These are phyloP conservation scores for Pichia deserticola DNA, from an alignment of 805 yeast species.

Conservation along the genomic window DNA sequence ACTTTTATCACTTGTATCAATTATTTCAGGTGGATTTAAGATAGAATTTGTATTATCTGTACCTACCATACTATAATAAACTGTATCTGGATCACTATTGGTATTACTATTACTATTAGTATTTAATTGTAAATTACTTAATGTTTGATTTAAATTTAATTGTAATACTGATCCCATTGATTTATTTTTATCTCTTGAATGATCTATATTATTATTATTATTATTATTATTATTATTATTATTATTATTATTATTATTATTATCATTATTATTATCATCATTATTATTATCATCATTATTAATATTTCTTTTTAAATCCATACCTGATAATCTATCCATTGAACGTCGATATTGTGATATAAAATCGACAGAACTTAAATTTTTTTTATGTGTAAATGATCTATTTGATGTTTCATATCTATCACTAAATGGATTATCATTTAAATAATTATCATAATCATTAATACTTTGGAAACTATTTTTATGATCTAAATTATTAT, in stretches of 20 bases:
- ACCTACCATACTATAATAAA: background rate
- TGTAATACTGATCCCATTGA: slow-evolving; percentile 7
- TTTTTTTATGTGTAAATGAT: slow-evolving; percentile 4
- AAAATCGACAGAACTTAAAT: slow-evolving; percentile 3
- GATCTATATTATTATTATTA: background rate
- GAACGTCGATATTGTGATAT: slow-evolving; percentile 9
- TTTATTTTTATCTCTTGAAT: background rate
- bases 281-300: background rate
- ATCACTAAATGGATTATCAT: slow-evolving; percentile 1
- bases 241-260: background rate
- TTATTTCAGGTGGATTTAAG: too few species aligned
- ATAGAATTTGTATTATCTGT: background rate
- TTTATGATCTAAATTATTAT: background rate
- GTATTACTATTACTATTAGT: background rate
- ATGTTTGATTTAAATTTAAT: background rate
- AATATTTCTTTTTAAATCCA: background rate
- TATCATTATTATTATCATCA: background rate
- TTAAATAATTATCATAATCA: background rate
- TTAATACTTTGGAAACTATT: background rate
- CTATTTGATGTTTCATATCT: background rate
- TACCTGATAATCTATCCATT: slow-evolving; percentile 5
- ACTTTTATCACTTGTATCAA: background rate
- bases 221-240: too few species aligned
- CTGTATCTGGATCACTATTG: background rate
- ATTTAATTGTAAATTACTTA: background rate